Base-by-base conservation (phyloP, 1,284 basidiomycete species). In the Trametes versicolor region DNA sequence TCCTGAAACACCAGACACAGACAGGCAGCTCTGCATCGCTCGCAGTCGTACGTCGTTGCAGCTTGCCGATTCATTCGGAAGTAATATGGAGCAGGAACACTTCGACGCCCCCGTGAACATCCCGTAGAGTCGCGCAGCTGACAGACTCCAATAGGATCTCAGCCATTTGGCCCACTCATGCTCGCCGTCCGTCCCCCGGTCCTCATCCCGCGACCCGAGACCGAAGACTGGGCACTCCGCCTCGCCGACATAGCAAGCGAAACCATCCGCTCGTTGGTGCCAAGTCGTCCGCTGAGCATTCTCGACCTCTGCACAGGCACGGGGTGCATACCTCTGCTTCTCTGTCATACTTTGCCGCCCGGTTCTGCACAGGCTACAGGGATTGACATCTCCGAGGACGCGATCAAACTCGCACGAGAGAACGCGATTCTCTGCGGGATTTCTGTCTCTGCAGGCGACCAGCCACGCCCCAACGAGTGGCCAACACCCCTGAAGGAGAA, bases 171-270 rank as follows among this genome's bases (percentile, higher is more conserved):
- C 5, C 87, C 90, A 2, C 85, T 97, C 53, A 84, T 86, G 66
- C 83, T 97, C 68, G 79, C 87, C 58, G 82, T 85, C 5, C 87
- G 92, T 27, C 80, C 90, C 2, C 96, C 96, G 0, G 88, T 90
- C 6, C 87, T 98, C 65, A 98, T 98, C 51, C 96, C 96, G 3
- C 90, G 96, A 8, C 92, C 95, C 48, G 96, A 98, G 77, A 98
- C 96, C 0, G 96, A 97, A 71, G 79, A 95, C 75, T 93, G 92
- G 93, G 80, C 86, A 1, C 74, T 88, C 19, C 83, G 82, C 63
- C 83, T 94, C 49, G 81, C 88, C 29, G 77, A 82, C 10, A 4
- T 43, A 2, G 41, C 19, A 7, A 17, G 41, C 1, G 73, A 73
- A 13, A 71, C 86, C 62, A 21, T 48, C 32, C 50, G 19, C 15